Evolutionary conservation across 2,329 filamentous ascomycete genomes (phyloP).

Genomic region (Allantophomopsis lycopodina): DNA sequence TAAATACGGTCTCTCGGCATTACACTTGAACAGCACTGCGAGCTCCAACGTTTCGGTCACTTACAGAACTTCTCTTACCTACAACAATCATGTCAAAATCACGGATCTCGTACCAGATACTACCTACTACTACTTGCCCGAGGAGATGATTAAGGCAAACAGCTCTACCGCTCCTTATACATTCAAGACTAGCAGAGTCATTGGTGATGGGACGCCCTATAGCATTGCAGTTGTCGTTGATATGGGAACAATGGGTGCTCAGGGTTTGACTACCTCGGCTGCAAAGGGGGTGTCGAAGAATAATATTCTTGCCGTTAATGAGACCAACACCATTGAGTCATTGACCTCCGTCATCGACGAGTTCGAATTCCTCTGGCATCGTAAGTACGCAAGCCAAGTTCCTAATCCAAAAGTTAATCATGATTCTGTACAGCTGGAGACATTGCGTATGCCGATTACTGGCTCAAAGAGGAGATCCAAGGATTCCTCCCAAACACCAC

Average conservation of each 20-base stretch:
- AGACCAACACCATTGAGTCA: slow-evolving; percentile 1
- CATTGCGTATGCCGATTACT: slow-evolving; percentile 23
- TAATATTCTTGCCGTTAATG: neutral
- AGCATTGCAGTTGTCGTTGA: slow-evolving; percentile 33
- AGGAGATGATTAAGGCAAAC: slow-evolving; percentile 25
- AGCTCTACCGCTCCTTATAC: slow-evolving; percentile 28
- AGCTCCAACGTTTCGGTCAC: slow-evolving; percentile 15
- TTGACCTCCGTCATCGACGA: slow-evolving; percentile 17
- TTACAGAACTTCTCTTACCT: slow-evolving; percentile 19
- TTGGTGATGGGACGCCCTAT: slow-evolving; percentile 27
- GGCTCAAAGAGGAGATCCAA: slow-evolving; percentile 18
- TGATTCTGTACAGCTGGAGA: slow-evolving; percentile 30
- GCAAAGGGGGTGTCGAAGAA: neutral
- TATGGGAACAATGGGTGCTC: slow-evolving; percentile 23
- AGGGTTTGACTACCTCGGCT: slow-evolving; percentile 1
- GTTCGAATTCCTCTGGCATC: slow-evolving; percentile 36
- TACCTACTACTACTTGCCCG: slow-evolving; percentile 31
- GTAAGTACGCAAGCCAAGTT: slow-evolving; percentile 34
- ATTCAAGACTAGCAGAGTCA: slow-evolving; percentile 29
- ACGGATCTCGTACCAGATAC: slow-evolving; percentile 24
- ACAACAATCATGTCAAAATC: slow-evolving; percentile 29
- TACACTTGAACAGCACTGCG: slow-evolving; percentile 11
- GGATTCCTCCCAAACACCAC: slow-evolving; percentile 26
- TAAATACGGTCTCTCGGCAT: slow-evolving; percentile 12
- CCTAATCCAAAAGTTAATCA: slow-evolving; percentile 39